A percentile compares a stretch with the other conserved stretches of the same genome.
phyloP scores from a whole-genome alignment of 75 land plant genomes.

The Pinus taeda region DNA sequence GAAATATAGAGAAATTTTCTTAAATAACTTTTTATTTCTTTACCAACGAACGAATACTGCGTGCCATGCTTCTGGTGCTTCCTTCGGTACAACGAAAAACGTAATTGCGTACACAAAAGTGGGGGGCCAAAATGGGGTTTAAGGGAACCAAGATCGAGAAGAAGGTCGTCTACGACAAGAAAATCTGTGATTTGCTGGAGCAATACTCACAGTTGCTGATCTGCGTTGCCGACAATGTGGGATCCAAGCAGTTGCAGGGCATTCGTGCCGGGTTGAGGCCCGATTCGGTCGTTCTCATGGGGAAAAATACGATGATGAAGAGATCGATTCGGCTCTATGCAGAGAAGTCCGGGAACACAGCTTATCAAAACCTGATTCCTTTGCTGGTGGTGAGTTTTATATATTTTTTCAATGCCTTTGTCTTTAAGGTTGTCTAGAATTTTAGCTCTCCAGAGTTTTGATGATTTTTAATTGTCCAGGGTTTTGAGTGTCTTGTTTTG shows the following conservation, averaged over 20 bases:
- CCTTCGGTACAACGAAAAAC: too few relatives aligned
- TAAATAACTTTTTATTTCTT: too few relatives aligned
- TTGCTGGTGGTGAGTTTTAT: slow-evolving; percentile 48
- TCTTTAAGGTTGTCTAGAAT: neutral
- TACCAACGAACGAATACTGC: too few relatives aligned
- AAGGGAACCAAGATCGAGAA: slow-evolving; percentile 65
- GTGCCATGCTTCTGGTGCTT: too few relatives aligned
- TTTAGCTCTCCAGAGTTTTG: too few relatives aligned
- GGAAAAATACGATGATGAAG: slow-evolving; percentile 83
- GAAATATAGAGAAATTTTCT: too few relatives aligned
- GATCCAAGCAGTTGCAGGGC: slow-evolving; percentile 64
- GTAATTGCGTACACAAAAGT: too few relatives aligned
- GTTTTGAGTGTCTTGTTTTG: too few relatives aligned
- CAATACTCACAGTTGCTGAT: slow-evolving; percentile 48
- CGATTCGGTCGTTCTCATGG: slow-evolving; percentile 70
- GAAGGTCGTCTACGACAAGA: slow-evolving; percentile 60
- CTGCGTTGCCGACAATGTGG: slow-evolving; percentile 71
- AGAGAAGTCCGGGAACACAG: slow-evolving; percentile 64
- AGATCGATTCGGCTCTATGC: slow-evolving; percentile 44
- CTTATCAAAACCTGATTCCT: slow-evolving; percentile 43
- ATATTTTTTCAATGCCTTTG: neutral
- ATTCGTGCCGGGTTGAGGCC: slow-evolving; percentile 63
- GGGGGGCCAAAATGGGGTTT: slow-evolving; percentile 41
- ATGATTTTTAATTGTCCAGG: too few relatives aligned
- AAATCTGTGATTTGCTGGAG: slow-evolving; percentile 60